Percentiles rank a stretch among this genome's conserved stretches.
Evolutionary conservation across 2,329 filamentous ascomycete species (phyloP).

Genomic region (Colletotrichum ledebouriae): DNA sequence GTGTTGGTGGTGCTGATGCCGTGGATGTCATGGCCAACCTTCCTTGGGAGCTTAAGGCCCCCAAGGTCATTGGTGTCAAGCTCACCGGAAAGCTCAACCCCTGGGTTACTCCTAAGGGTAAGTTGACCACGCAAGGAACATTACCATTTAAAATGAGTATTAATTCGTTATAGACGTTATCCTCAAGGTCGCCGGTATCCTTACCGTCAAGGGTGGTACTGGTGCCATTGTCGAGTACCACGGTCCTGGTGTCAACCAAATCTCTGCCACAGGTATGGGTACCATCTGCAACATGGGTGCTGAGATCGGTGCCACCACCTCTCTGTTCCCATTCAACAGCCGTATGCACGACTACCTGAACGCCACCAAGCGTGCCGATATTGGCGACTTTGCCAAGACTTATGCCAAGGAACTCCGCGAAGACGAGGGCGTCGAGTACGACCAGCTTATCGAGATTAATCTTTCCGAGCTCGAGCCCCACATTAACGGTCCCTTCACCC

Average conservation of each 20-base stretch:
- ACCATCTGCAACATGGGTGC: constrained; percentile 83
- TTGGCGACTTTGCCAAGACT: constrained; percentile 88
- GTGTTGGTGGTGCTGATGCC: constrained; percentile 97
- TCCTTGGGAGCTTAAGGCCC: constrained; percentile 98
- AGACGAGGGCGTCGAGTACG: constrained; percentile 94
- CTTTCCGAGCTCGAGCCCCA: constrained; percentile 95
- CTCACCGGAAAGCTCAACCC: constrained; percentile 90
- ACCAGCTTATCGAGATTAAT: constrained; percentile 96
- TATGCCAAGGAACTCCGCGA: constrained; percentile 89
- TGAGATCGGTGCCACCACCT: constrained; percentile 88
- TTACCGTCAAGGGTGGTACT: constrained; percentile 98
- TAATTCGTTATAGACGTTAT: constrained; percentile 79
- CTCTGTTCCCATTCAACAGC: constrained; percentile 97
- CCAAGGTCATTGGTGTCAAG: constrained; percentile 96
- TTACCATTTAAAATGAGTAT: neutral
- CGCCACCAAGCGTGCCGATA: constrained; percentile 90
- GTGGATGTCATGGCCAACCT: constrained; percentile 98
- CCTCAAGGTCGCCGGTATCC: constrained; percentile 94
- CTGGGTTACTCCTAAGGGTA: constrained; percentile 95
- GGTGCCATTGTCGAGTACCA: constrained; percentile 88
- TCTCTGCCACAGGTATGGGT: constrained; percentile 89
- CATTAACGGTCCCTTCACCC: constrained; percentile 99
- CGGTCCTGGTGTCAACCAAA: constrained; percentile 77
- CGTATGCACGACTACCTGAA: constrained; percentile 96
- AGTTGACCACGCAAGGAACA: constrained; percentile 48